A percentile compares a stretch with the other conserved stretches of the same genome.
Evolutionary conservation across 495 filamentous ascomycete genomes (phyloP).

Genomic region (Penicillium odoratum): DNA sequence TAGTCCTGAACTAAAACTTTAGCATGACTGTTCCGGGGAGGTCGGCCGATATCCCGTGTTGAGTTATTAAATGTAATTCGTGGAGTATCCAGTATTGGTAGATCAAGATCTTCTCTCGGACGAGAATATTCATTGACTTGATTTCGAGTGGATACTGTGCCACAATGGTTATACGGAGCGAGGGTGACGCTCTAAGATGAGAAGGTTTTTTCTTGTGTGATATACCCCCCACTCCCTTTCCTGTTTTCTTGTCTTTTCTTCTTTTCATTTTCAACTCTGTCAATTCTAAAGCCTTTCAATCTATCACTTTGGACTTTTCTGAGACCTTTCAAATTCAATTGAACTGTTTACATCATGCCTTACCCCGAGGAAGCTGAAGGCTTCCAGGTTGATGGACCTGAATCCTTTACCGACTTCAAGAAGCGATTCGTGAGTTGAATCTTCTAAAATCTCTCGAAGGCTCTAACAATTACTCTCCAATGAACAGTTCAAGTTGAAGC

Average conservation of each 20-base stretch:
- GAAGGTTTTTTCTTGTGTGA: neutral
- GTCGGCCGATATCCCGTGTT: neutral
- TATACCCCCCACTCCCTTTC: constrained; percentile 5
- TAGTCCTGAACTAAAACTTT: neutral
- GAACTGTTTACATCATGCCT: constrained; percentile 51
- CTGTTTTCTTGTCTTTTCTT: constrained; percentile 2
- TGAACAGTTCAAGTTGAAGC: constrained; percentile 67
- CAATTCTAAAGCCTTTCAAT: neutral
- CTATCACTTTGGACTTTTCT: neutral
- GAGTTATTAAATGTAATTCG: neutral
- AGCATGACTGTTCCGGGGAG: neutral
- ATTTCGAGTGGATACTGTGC: neutral
- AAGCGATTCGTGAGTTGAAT: constrained; percentile 57
- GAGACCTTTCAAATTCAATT: neutral
- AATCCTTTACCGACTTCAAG: constrained; percentile 61
- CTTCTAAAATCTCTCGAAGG: neutral
- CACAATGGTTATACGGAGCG: neutral
- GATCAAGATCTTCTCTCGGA: neutral
- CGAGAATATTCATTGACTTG: neutral
- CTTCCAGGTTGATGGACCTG: constrained; percentile 64
- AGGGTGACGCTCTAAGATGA: neutral
- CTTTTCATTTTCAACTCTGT: neutral
- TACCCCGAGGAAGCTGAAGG: constrained; percentile 78
- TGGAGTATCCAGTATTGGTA: neutral
- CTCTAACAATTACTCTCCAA: neutral